Percentiles rank a stretch among this genome's conserved stretches.
Evolutionary conservation across 2,329 filamentous ascomycete genomes (phyloP).

Genomic region (Zarea fungicola): DNA sequence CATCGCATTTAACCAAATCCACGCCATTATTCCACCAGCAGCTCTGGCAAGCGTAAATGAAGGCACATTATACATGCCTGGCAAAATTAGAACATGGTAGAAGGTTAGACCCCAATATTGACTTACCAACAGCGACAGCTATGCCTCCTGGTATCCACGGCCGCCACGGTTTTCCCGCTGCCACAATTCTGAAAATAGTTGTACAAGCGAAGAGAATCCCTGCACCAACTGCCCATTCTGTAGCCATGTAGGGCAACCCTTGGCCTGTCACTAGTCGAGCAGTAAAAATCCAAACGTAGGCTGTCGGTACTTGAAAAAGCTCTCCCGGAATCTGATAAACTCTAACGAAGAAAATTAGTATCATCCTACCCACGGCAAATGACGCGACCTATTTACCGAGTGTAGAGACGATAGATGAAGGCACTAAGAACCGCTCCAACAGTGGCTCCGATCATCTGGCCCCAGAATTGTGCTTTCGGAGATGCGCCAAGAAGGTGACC

Average conservation of each 20-base stretch:
- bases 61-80: constrained; percentile 95
- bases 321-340: constrained; percentile 87
- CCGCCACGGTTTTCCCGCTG: constrained; percentile 57
- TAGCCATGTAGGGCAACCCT: constrained; percentile 78
- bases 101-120: not conserved
- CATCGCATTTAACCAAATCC: constrained; percentile 65
- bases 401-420: constrained; percentile 84
- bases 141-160: constrained; percentile 84
- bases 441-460: constrained; percentile 85
- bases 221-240: constrained; percentile 71
- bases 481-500: constrained; percentile 88
- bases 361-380: constrained; percentile 7
- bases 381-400: constrained; percentile 40
- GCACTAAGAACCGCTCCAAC: constrained; percentile 83
- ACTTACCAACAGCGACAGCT: constrained; percentile 82
- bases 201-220: constrained; percentile 66
- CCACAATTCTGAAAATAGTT: constrained; percentile 65
- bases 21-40: constrained; percentile 67
- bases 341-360: constrained; percentile 27
- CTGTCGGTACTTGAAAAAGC: constrained; percentile 89
- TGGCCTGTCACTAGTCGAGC: constrained; percentile 87
- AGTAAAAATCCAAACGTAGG: constrained; percentile 96
- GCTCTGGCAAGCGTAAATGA: constrained; percentile 90
- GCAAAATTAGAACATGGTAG: not conserved
- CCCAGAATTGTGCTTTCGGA: constrained; percentile 93